phyloP scores from a whole-genome alignment of 2,329 filamentous ascomycete genomes.

The Aspergillus hiratsukae region DNA sequence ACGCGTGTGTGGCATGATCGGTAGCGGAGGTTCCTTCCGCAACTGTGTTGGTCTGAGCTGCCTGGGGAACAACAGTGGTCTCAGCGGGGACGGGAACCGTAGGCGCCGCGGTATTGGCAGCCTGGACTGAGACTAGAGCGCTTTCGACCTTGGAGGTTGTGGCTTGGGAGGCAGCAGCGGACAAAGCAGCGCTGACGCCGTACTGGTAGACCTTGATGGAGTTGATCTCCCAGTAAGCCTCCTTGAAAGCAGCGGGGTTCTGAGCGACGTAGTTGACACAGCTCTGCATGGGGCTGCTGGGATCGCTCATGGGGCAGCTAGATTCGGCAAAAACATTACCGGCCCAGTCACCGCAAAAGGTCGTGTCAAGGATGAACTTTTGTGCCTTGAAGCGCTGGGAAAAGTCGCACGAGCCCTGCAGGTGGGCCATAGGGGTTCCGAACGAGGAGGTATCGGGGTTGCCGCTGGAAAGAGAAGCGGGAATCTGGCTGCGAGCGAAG shows the following conservation, averaged over 20 bases:
- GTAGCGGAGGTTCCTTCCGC: background rate
- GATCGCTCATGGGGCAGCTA: conserved; percentile 53
- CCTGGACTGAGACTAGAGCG: background rate
- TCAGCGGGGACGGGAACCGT: background rate
- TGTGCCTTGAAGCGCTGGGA: conserved; percentile 38
- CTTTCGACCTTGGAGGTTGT: conserved; percentile 1
- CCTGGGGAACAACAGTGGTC: background rate
- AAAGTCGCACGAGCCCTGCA: conserved; percentile 40
- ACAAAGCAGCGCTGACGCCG: conserved; percentile 9
- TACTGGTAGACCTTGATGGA: conserved; percentile 60
- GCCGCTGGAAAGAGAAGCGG: conserved; percentile 41
- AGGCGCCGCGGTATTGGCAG: background rate
- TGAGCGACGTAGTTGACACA: conserved; percentile 69
- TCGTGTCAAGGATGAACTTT: conserved; percentile 47
- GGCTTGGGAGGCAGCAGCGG: conserved; percentile 1
- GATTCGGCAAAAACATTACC: conserved; percentile 46
- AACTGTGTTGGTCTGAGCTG: background rate
- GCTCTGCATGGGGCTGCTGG: conserved; percentile 56
- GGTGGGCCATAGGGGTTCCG: conserved; percentile 43
- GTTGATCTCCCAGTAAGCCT: conserved; percentile 77
- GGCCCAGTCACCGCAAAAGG: conserved; percentile 55
- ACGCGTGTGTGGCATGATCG: background rate
- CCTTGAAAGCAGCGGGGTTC: conserved; percentile 64
- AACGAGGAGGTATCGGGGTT: conserved; percentile 44
- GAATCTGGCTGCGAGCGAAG: conserved; percentile 44